Conservation (phyloP, 2,329 filamentous ascomycete genomes). For the Colletotrichum karsti region DNA sequence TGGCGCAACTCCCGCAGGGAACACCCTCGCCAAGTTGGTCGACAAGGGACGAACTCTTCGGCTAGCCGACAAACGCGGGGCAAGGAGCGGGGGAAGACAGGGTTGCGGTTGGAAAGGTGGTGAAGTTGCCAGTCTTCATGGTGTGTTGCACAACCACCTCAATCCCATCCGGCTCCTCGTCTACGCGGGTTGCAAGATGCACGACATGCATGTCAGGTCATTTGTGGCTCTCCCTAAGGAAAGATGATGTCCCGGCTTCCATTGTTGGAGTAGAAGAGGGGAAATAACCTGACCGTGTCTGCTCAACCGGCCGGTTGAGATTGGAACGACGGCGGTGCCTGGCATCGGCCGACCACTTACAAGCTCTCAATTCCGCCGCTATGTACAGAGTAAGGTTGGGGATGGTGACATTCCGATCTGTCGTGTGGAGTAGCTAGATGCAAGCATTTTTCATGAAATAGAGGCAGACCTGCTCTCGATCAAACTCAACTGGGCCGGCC, state of each 20-base stretch:
- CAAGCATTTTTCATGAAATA: neutral
- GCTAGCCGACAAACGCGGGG: constrained; percentile 24
- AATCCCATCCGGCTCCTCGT: neutral
- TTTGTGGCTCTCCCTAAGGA: neutral
- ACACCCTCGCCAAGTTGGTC: neutral
- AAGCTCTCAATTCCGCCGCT: constrained; percentile 23
- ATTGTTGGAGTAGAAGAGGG: neutral
- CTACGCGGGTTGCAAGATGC: neutral
- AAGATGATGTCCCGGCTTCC: neutral
- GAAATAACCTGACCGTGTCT: neutral
- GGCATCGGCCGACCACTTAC: constrained; percentile 19
- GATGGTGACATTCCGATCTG: constrained; percentile 3
- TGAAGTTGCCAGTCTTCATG: neutral
- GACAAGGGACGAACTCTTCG: constrained; percentile 7
- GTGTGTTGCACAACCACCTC: neutral
- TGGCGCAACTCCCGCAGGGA: constrained; percentile 5
- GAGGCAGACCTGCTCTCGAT: neutral
- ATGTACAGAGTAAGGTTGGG: neutral
- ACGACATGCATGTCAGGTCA: constrained; percentile 11
- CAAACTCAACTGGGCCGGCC: neutral
- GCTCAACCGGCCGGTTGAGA: neutral
- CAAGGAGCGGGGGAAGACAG: neutral
- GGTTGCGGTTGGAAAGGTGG: neutral
- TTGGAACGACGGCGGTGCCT: neutral
- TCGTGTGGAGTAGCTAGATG: neutral